Conservation (phyloP, 2,329 filamentous ascomycete species). For the Parasarocladium wereldwijsianum region DNA sequence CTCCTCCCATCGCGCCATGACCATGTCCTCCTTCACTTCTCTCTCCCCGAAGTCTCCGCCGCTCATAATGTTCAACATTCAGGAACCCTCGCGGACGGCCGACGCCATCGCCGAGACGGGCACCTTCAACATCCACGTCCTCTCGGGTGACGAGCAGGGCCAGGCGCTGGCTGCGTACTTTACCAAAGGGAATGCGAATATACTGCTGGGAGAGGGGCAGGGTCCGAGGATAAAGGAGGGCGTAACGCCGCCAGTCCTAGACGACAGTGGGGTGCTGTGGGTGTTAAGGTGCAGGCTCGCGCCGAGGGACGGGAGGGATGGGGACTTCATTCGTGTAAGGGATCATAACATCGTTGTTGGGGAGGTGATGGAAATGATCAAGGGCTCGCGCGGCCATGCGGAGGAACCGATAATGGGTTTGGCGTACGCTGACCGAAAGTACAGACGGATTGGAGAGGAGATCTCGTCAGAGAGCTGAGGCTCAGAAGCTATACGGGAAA, state of each 20-base stretch:
- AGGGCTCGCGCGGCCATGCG: constrained; percentile 13
- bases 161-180: constrained; percentile 37
- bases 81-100: constrained; percentile 38
- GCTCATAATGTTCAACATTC: constrained; percentile 41
- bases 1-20: constrained; percentile 32
- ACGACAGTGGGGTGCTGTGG: constrained; percentile 36
- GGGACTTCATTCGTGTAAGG: constrained; percentile 29
- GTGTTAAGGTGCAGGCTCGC: constrained; percentile 26
- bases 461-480: too few relatives aligned
- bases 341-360: constrained; percentile 38
- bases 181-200: constrained; percentile 29
- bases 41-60: constrained; percentile 36
- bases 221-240: constrained; percentile 10
- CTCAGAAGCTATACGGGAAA: constrained; percentile 4
- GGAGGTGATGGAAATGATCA: constrained; percentile 31
- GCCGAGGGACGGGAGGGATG: constrained; percentile 20
- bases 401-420: constrained; percentile 24
- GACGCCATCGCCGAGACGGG: constrained; percentile 29
- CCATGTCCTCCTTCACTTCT: constrained; percentile 45
- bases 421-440: constrained; percentile 33
- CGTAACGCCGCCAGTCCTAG: constrained; percentile 25
- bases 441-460: constrained; percentile 25
- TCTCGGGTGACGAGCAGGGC: constrained; percentile 30
- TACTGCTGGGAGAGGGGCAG: constrained; percentile 23
- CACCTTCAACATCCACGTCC: constrained; percentile 40